Evolutionary conservation across 2,329 filamentous ascomycete species (phyloP), one percentile per base, ranked within the genome.

Genomic region (Whalleya microplaca): DNA sequence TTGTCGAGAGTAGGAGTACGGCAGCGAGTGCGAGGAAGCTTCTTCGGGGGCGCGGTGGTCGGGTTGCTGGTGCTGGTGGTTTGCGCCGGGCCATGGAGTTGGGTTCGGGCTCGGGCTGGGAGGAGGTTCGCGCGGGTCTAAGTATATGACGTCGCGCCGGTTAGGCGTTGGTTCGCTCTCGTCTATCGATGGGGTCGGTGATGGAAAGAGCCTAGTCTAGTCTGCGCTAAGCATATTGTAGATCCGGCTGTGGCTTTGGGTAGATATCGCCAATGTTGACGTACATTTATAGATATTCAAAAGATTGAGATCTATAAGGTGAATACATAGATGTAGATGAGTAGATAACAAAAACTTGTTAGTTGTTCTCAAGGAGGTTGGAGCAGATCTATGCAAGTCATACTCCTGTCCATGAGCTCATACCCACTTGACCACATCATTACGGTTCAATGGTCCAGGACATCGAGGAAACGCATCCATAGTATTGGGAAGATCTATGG

Each of bases 1-100:
- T 54, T 2, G 41, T 41, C 7, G 60, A 57, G 41, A 57, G 44
- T 42, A 42, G 55, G n/a, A 59, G 23, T 19, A 49, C 19, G 14
- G 43, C 21, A 3, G 9, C 32, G 32, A 18, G 40, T 47, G 16
- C 43, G 21, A 18, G 21, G 18, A 23, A 37, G 48, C 14, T 41
- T 19, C 27, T 18, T 27, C 21, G 21, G 32, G 40, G 37, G n/a
- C n/a, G 44, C 19, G 21, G 32, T 46, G 27, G 40, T 47, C 12
- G 12, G 50, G 32, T 37, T 37, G 32, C 3, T 37, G 21, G 4
- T 21, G 48, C 18, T 23, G 32, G 48, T 40, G 27, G 2, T 21
- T 49, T 21, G 21, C 45, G 19, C 42, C n/a, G 41, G 42, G 43
- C 45, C 43, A 18, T 29, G 16, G 41, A 21, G 3, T 19, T 20